Evolutionary conservation across 352 stramenopile species (phyloP).

Genomic region (Aphanomyces invadans): DNA sequence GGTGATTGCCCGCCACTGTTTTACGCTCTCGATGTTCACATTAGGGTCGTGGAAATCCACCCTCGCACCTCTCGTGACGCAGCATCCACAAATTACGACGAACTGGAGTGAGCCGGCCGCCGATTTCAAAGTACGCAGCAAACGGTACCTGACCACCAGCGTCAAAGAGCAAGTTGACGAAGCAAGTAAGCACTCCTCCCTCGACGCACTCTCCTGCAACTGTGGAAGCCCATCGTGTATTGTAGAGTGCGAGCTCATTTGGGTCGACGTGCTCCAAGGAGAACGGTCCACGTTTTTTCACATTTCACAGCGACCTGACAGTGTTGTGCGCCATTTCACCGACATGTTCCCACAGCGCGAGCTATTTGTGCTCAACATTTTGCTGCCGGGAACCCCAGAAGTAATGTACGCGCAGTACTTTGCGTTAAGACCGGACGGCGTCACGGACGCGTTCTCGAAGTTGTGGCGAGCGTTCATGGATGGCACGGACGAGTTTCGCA

Average conservation of each 20-base stretch:
- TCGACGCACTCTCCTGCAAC: too few species aligned
- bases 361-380: constrained; percentile 65
- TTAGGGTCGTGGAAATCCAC: constrained; percentile 15
- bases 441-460: constrained; percentile 27
- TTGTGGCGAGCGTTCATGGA: constrained; percentile 54
- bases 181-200: constrained; percentile 60
- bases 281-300: constrained; percentile 59
- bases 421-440: constrained; percentile 34
- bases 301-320: constrained; percentile 56
- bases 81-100: background rate
- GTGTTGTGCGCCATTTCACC: constrained; percentile 52
- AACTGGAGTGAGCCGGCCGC: constrained; percentile 55
- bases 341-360: constrained; percentile 51
- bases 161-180: constrained; percentile 51
- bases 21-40: background rate
- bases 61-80: background rate
- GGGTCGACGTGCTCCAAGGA: constrained; percentile 73
- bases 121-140: constrained; percentile 60
- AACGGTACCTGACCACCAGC: constrained; percentile 60
- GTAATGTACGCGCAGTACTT: constrained; percentile 75
- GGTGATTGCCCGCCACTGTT: too few species aligned
- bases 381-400: constrained; percentile 56
- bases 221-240: background rate
- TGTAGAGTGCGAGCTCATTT: constrained; percentile 73
- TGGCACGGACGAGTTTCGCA: constrained; percentile 58